Evolutionary conservation across 176 grass and related monocot species (phyloP), one percentile per base, ranked within the genome.

Genomic region (Elymus sibiricus): DNA sequence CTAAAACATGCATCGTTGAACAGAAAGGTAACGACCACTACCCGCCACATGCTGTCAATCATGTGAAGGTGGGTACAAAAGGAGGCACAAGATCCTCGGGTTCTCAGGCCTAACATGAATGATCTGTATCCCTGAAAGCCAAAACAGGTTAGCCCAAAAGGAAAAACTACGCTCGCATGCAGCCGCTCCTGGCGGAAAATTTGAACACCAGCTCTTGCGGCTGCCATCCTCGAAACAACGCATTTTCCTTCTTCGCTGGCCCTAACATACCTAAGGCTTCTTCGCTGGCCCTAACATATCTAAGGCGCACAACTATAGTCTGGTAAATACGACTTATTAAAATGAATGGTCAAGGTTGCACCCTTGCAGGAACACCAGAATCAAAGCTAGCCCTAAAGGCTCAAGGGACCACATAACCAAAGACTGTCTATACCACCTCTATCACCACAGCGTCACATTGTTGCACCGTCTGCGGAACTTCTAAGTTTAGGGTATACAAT

Each of bases 401-500:
- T 44, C 29, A 88, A 78, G 76, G 53, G 64, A 15, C 72, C 64
- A 90, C 53, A 86, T 40, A 72, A 28, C 51, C 55, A 24, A 61
- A 38, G 69, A 77, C 56, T 81, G 64, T 79, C 58, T 77, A 61
- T 76, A 85, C 42, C 62, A 81, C 70, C 85, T 84, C 85, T 84
- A 84, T 78, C 37, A 81, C 47, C 2, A 17, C 87, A 78, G 74
- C 14, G 32, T 69, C 21, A 46, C 47, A 80, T 43, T 76, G 47
- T 81, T 84, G 82, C 28, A 77, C 76, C 84, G 81, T 37, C 47
- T 76, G 61, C 79, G 7, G 37, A 75, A 43, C 76, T 63, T 87
- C 81, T 91, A 84, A 81, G 13, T 84, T 25, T 21, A 26, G 76
- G 80, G 83, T 88, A 78, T 88, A 81, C 81, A 87, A 61, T 2